Evolutionary conservation across 257 asterid genomes (phyloP).

Genomic region (Gentiana macrophylla): DNA sequence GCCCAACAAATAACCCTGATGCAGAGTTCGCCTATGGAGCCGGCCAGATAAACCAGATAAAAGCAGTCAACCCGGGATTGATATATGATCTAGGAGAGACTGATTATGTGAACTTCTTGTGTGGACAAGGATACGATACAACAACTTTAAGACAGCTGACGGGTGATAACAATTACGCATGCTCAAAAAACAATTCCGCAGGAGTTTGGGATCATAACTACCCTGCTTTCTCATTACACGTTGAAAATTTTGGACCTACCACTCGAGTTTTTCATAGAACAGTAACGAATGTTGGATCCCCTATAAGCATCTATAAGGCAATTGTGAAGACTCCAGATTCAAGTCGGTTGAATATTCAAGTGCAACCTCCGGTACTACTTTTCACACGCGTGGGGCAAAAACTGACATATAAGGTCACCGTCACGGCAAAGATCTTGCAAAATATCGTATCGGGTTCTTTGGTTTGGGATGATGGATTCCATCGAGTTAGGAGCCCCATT

Average conservation of each 20-base stretch:
- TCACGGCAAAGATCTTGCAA: constrained; percentile 35
- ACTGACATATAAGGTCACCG: constrained; percentile 31
- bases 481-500: constrained; percentile 39
- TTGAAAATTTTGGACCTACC: constrained; percentile 4
- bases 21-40: constrained; percentile 12
- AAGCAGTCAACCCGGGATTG: constrained; percentile 10
- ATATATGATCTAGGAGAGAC: constrained; percentile 7
- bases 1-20: constrained; percentile 4
- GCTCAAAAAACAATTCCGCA: neutral
- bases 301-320: constrained; percentile 3
- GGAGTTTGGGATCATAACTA: constrained; percentile 11
- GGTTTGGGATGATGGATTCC: constrained; percentile 31
- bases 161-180: constrained; percentile 10
- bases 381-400: constrained; percentile 42
- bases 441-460: constrained; percentile 39
- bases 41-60: constrained; percentile 6
- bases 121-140: constrained; percentile 10
- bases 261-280: constrained; percentile 9
- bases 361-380: constrained; percentile 32
- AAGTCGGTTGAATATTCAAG: neutral
- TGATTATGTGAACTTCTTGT: constrained; percentile 10
- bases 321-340: neutral
- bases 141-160: neutral
- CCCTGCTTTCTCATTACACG: constrained; percentile 8
- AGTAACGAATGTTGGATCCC: constrained; percentile 8